Evolutionary conservation across 495 filamentous ascomycete genomes (phyloP).

Genomic region (Penicillium maclennaniae): DNA sequence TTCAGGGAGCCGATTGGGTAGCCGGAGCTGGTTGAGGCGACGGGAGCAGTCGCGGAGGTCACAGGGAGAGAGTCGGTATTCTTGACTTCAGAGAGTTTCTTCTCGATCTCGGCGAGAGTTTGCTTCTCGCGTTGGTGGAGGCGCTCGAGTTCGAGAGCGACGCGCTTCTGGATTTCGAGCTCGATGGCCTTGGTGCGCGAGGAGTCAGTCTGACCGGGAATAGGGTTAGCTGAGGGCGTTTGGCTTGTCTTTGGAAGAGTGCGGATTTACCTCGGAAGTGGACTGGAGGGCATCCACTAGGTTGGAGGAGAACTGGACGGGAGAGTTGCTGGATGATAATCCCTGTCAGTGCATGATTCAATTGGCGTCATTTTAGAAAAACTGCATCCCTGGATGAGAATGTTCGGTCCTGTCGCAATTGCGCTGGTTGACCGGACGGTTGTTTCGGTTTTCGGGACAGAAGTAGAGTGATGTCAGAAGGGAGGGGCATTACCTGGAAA

Average conservation of each 20-base stretch:
- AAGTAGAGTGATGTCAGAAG: conserved; percentile 2
- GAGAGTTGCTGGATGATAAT: conserved; percentile 60
- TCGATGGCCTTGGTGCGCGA: conserved; percentile 80
- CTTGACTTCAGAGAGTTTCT: conserved; percentile 47
- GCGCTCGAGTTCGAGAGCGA: conserved; percentile 75
- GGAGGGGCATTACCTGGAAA: conserved; percentile 41
- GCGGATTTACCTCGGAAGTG: conserved; percentile 70
- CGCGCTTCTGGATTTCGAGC: conserved; percentile 83
- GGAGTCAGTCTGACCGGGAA: conserved; percentile 66
- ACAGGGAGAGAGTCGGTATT: conserved; percentile 29
- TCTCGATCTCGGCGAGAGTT: conserved; percentile 53
- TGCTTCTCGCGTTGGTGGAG: conserved; percentile 61
- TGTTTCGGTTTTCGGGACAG: conserved; percentile 12
- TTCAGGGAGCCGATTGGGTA: conserved; percentile 43
- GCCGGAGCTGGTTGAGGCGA: conserved; percentile 28
- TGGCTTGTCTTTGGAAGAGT: conserved; percentile 2
- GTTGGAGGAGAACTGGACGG: conserved; percentile 81
- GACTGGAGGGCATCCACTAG: conserved; percentile 77
- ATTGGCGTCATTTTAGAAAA: neutral
- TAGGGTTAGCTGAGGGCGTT: conserved; percentile 10
- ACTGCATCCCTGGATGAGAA: neutral
- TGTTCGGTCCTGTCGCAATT: conserved; percentile 8
- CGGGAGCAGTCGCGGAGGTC: conserved; percentile 26
- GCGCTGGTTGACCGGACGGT: conserved; percentile 8
- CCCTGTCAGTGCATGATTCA: neutral